A percentile compares a stretch with the other conserved stretches of the same genome.
These are phyloP conservation scores for Sinapis alba DNA, from an alignment of 441 rosid genomes.

Conservation along the genomic window DNA sequence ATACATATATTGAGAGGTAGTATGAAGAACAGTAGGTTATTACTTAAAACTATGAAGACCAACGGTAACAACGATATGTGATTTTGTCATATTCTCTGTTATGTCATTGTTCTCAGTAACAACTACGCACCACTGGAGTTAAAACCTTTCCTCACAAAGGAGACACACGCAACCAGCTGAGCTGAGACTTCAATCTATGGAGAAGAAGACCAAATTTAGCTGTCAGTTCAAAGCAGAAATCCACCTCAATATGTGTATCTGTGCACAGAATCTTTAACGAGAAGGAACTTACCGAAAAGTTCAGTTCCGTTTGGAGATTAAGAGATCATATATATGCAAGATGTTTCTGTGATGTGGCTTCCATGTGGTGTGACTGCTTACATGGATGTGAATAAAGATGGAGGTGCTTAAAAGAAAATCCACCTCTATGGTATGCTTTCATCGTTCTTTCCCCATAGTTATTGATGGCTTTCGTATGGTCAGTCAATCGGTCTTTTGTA, in stretches of 20 bases:
- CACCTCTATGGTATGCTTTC: not conserved
- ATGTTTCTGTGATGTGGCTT: constrained; percentile 71
- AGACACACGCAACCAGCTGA: constrained; percentile 69
- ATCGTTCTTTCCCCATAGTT: not conserved
- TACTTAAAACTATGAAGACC: constrained; percentile 58
- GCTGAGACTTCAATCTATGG: constrained; percentile 77
- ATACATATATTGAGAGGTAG: constrained; percentile 93
- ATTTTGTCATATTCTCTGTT: constrained; percentile 1
- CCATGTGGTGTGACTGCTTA: not conserved
- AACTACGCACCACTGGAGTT: constrained; percentile 58
- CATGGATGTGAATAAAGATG: not conserved
- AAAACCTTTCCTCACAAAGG: constrained; percentile 71
- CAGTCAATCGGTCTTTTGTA: not conserved
- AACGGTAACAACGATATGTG: constrained; percentile 47
- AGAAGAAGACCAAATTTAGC: constrained; percentile 46
- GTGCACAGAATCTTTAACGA: constrained; percentile 76
- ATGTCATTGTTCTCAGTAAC: constrained; percentile 31
- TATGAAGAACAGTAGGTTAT: constrained; percentile 83
- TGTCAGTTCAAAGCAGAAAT: constrained; percentile 30
- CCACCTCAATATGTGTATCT: constrained; percentile 58
- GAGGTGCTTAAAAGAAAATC: no score
- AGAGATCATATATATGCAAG: constrained; percentile 76
- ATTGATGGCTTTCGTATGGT: not conserved
- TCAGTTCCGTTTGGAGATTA: constrained; percentile 69
- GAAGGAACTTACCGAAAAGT: constrained; percentile 68